These are phyloP conservation scores for Alnus glutinosa DNA, from an alignment of 306 rosid genomes.

Conservation along the genomic window DNA sequence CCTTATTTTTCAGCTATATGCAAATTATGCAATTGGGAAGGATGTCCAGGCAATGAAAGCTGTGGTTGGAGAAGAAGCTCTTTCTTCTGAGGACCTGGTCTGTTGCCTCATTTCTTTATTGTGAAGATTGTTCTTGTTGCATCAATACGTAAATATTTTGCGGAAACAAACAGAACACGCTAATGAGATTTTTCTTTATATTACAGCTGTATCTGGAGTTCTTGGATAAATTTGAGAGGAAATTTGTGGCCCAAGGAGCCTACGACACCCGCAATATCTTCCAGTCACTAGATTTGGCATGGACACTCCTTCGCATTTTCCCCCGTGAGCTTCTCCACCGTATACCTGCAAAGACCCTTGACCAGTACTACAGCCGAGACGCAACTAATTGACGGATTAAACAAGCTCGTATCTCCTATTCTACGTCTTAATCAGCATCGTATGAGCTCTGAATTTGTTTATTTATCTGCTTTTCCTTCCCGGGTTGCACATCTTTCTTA, in stretches of 20 bases:
- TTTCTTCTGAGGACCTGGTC: constrained; percentile 98
- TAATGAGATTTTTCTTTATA: constrained; percentile 20
- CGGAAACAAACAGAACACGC: constrained; percentile 21
- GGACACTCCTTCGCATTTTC: constrained; percentile 97
- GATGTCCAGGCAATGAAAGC: constrained; percentile 99
- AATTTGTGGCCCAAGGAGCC: constrained; percentile 96
- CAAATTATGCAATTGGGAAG: constrained; percentile 99
- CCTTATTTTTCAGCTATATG: constrained; percentile 70
- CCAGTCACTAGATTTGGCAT: constrained; percentile 98
- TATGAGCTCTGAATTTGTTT: constrained; percentile 38
- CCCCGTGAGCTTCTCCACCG: constrained; percentile 99
- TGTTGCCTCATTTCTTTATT: constrained; percentile 19
- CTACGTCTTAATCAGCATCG: constrained; percentile 40
- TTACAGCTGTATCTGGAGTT: constrained; percentile 93
- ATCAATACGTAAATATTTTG: neutral
- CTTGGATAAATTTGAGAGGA: constrained; percentile 99
- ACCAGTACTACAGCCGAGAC: constrained; percentile 86
- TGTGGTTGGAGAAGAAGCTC: constrained; percentile 99
- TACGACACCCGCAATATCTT: constrained; percentile 96
- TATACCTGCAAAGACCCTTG: constrained; percentile 96
- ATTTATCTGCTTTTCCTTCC: constrained; percentile 38
- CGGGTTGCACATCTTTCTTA: constrained; percentile 36
- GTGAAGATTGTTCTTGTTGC: constrained; percentile 6
- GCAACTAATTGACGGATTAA: constrained; percentile 62
- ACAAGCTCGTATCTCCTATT: constrained; percentile 26